Evolutionary conservation across 2,329 filamentous ascomycete species (phyloP).

Genomic region (Phialophora tarda): DNA sequence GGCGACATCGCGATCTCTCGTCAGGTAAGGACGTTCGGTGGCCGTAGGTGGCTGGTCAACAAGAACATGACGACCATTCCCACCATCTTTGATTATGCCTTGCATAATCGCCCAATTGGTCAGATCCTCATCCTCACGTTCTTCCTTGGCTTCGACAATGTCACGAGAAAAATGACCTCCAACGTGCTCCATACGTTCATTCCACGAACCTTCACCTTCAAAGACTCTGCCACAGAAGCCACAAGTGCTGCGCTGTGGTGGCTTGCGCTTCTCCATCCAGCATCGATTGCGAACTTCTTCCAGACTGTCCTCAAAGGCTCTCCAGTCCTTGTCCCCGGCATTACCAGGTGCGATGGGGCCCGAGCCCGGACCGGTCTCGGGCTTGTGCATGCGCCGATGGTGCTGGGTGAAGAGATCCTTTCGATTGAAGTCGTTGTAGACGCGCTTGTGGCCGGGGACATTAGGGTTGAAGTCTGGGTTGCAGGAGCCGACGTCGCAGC

Average conservation of each 20-base stretch:
- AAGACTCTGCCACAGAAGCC: slow-evolving; percentile 68
- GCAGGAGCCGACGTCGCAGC: slow-evolving; percentile 72
- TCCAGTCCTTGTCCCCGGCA: slow-evolving; percentile 38
- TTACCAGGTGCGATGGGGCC: slow-evolving; percentile 31
- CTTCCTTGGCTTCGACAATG: slow-evolving; percentile 50
- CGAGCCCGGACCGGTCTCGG: slow-evolving; percentile 37
- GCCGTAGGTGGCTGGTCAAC: slow-evolving; percentile 37
- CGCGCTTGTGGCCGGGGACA: slow-evolving; percentile 36
- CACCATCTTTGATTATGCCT: slow-evolving; percentile 41
- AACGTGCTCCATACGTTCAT: slow-evolving; percentile 85
- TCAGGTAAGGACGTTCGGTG: slow-evolving; percentile 32
- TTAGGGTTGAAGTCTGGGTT: slow-evolving; percentile 41
- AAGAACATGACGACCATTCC: slow-evolving; percentile 38
- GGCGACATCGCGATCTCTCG: slow-evolving; percentile 35
- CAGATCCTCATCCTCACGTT: slow-evolving; percentile 51
- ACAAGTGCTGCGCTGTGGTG: slow-evolving; percentile 68
- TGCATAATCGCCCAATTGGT: slow-evolving; percentile 50
- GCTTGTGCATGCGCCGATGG: slow-evolving; percentile 79
- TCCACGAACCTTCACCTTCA: slow-evolving; percentile 70
- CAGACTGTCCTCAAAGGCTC: slow-evolving; percentile 59
- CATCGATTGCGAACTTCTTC: slow-evolving; percentile 65
- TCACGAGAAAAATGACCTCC: slow-evolving; percentile 73
- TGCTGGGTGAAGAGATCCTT: slow-evolving; percentile 93
- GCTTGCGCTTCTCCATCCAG: slow-evolving; percentile 62
- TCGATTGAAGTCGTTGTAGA: slow-evolving; percentile 76